Evolutionary conservation across 257 asterid species (phyloP), one percentile per base, ranked within the genome.

Genomic region (Solanum etuberosum): DNA sequence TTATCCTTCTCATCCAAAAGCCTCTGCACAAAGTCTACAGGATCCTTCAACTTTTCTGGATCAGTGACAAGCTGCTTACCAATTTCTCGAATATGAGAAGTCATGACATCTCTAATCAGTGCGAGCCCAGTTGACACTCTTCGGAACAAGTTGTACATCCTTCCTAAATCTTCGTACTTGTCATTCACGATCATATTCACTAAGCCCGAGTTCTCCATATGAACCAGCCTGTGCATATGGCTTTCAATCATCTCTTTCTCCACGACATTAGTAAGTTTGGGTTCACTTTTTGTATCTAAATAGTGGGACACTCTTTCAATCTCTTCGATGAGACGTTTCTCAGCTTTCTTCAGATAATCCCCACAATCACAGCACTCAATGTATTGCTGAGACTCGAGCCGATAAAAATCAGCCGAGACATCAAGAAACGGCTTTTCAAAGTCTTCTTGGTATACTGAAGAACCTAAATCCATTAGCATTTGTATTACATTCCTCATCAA

Each of bases 391-490:
- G 91, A 85, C 77, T 89, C 91, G 1, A 84, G 83, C 6, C 88
- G 87, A 68, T 89, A 89, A 59, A 89, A 89, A 82, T 89, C 90
- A 37, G 90, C 88, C 4, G 90, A 89, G 59, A 87, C 88, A 31
- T 89, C 90, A 87, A 89, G 87, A 83, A 89, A 89, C 38, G 91
- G 91, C 78, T 83, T 89, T 83, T 89, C 91, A 85, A 89, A 89
- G 42, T 87, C 86, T 11, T 85, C 87, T 81, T 89, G 88, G 31
- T 89, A 89, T 63, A 89, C 91, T 20, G 89, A 51, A 51, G 87
- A 38, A 25, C 90, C 91, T 67, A 89, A 87, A 87, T 89, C 91
- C 88, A 87, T 89, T 38, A 89, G 83, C 91, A 89, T 89, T 86
- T 89, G 83, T 10, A 70, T 87, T 34, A 86, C 84, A 67, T 87